Evolutionary conservation across 345 rosid species (phyloP).

Genomic region (Tarenaya hassleriana): DNA sequence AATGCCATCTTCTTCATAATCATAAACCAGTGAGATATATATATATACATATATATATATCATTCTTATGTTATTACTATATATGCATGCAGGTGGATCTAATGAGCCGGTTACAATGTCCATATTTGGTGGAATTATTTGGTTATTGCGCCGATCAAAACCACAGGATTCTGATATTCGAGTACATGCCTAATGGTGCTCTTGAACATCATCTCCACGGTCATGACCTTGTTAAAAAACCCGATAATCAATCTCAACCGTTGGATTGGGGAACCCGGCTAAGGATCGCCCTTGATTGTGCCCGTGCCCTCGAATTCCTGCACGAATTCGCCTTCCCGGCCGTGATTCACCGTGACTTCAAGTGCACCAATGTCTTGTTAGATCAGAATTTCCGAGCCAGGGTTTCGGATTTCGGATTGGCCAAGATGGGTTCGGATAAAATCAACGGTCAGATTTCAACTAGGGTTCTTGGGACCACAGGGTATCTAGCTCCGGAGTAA

Average conservation of each 20-base stretch:
- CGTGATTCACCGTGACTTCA: constrained; percentile 81
- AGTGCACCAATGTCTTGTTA: constrained; percentile 63
- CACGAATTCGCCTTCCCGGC: constrained; percentile 59
- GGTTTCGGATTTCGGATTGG: constrained; percentile 73
- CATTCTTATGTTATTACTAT: no score
- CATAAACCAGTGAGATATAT: not conserved
- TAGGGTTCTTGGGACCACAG: constrained; percentile 58
- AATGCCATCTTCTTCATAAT: not conserved
- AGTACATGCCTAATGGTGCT: constrained; percentile 69
- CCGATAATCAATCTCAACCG: constrained; percentile 28
- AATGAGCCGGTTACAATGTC: constrained; percentile 69
- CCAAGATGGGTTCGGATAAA: constrained; percentile 67
- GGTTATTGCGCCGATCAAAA: constrained; percentile 93
- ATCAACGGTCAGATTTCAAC: constrained; percentile 74
- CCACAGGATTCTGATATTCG: constrained; percentile 67
- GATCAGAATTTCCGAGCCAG: constrained; percentile 56
- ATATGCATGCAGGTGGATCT: constrained; percentile 72
- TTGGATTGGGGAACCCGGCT: constrained; percentile 73
- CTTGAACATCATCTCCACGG: constrained; percentile 55
- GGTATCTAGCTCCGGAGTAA: constrained; percentile 93
- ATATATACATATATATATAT: not conserved
- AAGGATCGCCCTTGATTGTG: constrained; percentile 78
- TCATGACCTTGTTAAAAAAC: constrained; percentile 9
- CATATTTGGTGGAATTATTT: constrained; percentile 70
- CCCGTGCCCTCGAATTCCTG: constrained; percentile 75